phyloP scores from a whole-genome alignment of 345 rosid species.

The Acer saccharum region DNA sequence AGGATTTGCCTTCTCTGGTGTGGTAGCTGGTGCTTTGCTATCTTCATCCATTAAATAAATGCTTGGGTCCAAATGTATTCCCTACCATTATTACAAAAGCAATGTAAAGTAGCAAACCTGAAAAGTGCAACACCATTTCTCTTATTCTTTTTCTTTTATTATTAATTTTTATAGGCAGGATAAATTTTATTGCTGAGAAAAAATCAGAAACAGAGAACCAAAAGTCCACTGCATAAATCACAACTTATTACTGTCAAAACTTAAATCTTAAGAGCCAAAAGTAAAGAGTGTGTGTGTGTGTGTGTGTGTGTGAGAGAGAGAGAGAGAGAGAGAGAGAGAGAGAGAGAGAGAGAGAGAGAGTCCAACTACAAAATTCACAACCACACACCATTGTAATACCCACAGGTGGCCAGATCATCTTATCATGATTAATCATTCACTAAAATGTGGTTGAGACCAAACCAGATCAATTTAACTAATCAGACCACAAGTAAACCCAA shows the following conservation, averaged over 20 bases:
- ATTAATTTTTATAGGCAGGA: background rate
- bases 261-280: background rate
- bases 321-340: background rate
- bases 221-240: background rate
- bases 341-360: background rate
- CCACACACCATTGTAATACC: background rate
- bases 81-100: slow-evolving; percentile 49
- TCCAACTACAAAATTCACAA: background rate
- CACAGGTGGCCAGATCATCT: background rate
- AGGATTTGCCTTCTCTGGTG: slow-evolving; percentile 41
- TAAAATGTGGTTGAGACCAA: background rate
- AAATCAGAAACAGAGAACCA: background rate
- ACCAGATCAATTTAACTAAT: background rate
- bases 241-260: background rate
- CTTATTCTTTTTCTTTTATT: too few species aligned
- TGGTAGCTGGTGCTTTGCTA: slow-evolving; percentile 50
- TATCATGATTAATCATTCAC: background rate
- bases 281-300: background rate
- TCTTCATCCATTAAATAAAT: slow-evolving; percentile 95
- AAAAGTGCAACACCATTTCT: slow-evolving; percentile 5
- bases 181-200: background rate
- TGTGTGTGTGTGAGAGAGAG: background rate
- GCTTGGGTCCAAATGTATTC: slow-evolving; percentile 97
- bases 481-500: background rate
- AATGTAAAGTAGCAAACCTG: slow-evolving; percentile 17